Evolutionary conservation across 495 filamentous ascomycete genomes (phyloP), one percentile per base, ranked within the genome.

Genomic region (Hypoxylon intermedium): DNA sequence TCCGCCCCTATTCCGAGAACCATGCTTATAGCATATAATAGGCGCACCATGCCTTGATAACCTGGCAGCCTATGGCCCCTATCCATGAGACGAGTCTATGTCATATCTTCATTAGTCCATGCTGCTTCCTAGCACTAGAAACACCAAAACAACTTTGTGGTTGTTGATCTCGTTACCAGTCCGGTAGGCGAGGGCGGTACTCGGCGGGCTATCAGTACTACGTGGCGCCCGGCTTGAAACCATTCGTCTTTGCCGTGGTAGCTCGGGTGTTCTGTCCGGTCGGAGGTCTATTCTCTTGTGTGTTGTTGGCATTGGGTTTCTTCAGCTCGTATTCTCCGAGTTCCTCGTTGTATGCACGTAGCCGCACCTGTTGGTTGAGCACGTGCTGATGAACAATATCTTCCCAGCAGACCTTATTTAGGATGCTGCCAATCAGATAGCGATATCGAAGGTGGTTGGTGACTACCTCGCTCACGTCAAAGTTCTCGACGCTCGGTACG

Each of bases 401-500:
- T 48, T 82, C 83, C 73, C 83, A 85, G 30, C 78, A 77, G 48
- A 85, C 73, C 60, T 77, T 76, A 53, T 75, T 74, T 48, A 87
- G 65, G 53, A 86, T 79, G 37, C 67, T 75, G 20, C 84, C 83
- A 23, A 81, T 70, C 20, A 84, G 74, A 66, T 77, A 77, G 44
- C 78, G 78, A 69, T 86, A 86, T 57, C 77, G 68, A 43, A 82
- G 63, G 64, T 87, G 84, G 43, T 81, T 77, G 36, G 69, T 81
- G 31, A 85, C 74, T 51, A 82, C 70, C 48, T 78, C 75, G 62
- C 79, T 81, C 42, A 83, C 77, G 59, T 86, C 77, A 50, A 83
- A 72, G 58, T 85, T 86, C 67, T 85, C 80, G 54, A 87, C 73
- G 16, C 82, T 78, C 30, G 75, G 74, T 20, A 84, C 77, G 19